Evolutionary conservation across 352 stramenopile species (phyloP), one percentile per base, ranked within the genome.

Genomic region (Elongisporangium prolatum): DNA sequence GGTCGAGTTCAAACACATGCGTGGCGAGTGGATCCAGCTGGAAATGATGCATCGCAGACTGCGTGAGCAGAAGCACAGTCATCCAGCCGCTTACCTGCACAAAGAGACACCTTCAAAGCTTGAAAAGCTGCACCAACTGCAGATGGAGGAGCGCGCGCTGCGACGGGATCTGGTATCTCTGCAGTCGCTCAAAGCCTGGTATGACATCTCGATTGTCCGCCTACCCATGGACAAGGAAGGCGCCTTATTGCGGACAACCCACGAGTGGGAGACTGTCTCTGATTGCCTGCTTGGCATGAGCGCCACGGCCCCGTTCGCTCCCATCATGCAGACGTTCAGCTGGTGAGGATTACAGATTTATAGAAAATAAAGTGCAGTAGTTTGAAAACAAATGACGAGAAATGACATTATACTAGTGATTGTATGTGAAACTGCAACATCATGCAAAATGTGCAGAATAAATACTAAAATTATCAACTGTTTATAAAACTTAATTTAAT

Each of bases 171-270:
- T 51, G 4, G 22, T 74, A 20, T 48, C 69, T 13, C 57, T 77
- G 63, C 48, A 49, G 24, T 63, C 66, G 16, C 63, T 74, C 4
- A 22, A 57, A 14, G 38, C 60, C 0, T 69, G 64, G 59, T 63
- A 70, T n/a, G 0, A 56, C n/a, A 65, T 77, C 37, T 71, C 69
- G 2, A 66, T 57, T 7, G 72, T 77, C 24, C 69, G 66, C n/a
- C 66, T 74, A 52, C 74, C 72, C 56, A 64, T 64, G 49, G 69
- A 74, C 55, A 77, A 77, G 56, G 48, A 68, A 10, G 54, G 25
- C 8, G 25, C 25, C 8, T 4, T 62, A 25, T 58, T 77, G n/a
- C 58, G 56, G 14, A 64, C 69, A 1, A 22, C 50, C 10, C 72
- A 64, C 54, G 69, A 77, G 61, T 77, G 69, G 69, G 58, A 61